Base-by-base conservation (phyloP, 352 stramenopile genomes). In the Phytophthora nicotianae region DNA sequence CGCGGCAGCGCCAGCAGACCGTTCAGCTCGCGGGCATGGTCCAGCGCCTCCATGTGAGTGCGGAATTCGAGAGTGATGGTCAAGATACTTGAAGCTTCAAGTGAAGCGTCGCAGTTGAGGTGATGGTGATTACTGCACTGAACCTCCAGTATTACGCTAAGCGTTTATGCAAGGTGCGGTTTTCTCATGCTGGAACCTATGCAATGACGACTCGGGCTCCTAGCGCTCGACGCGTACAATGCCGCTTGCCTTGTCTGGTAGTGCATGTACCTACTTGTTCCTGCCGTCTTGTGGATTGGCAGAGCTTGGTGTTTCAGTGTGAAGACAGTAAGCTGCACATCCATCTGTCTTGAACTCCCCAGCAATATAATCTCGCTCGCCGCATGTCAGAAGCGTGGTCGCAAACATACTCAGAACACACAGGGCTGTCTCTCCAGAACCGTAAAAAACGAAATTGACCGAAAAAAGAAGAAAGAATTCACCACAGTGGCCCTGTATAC, bases 1-100 rank as follows among this genome's bases (percentile, higher is more conserved):
- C 77, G 67, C 27, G 67, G 33, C 23, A 93, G 48, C 26, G 73
- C 58, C 47, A 93, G 54, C 53, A 45, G 41, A 19, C 50, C 37
- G 51, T 91, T 80, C 19, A 91, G 54, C n/a, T 62, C 43, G 16
- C 74, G 75, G 42, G 63, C 68, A 17, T 65, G 65, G 16, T 89
- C 71, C 21, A 88, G 35, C 14, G 68, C 58, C 17, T 58, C 52
- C 46, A 52, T 59, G 20, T 46, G 16, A 52, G 26, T 59, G 51
- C 38, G 37, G 48, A 57, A 74, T 64, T n/a, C 16, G 17, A 57
- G 64, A 64, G 46, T 55, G 51, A 61, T 63, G 48, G 41, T 58
- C 32, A 52, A 48, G 35, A 51, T 52, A 43, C 27, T 40, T 51
- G 29, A 51, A 58, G 38, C 29, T 35, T 35, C 29, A 35, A 13